Base-by-base conservation (phyloP, 805 yeast species). In the Ogataea paraovalis region DNA sequence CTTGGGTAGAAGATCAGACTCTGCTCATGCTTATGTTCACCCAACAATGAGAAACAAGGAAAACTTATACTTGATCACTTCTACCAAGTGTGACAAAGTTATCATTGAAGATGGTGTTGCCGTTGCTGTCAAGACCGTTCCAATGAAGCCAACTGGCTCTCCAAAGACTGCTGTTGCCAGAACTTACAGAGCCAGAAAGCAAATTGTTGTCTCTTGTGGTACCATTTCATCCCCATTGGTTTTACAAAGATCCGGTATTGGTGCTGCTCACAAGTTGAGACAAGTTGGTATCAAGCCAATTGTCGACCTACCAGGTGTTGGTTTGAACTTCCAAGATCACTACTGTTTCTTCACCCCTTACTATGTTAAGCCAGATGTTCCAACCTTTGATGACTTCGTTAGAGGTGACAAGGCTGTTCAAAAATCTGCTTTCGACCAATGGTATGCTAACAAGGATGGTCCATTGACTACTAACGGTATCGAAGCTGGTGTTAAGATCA, bases 201-300 rank as follows among this genome's bases (percentile, higher is more conserved):
- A 74, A 55, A 65, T 68, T 52, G 68, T 75, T 42, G 70, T 74
- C 10, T 55, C 73, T 39, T 75, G 76, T 30, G 80, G 80, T 27
- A 65, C 78, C 3, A 61, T 73, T 45, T 65, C 74, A 20, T 74
- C 80, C 3, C 80, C 80, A 18, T 52, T 73, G n/a, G 61, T 75
- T 19, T 64, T 75, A 46, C 71, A 73, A 55, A 68, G 72, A 52
- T 74, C 79, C 3, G 79, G 79, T 14, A 73, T 75, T 44, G 64
- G 64, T 52, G 60, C 61, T 39, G 61, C 64, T 18, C 57, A 53
- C 50, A 59, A 55, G 48, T 49, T 60, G 50, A 53, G 64, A 50
- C 59, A 60, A 37, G 61, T 52, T 45, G 64, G 64, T 41, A 47
- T 60, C 45, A 60, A 60, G 55, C 62, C 64, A 32, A 46, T 60